Evolutionary conservation across 495 filamentous ascomycete genomes (phyloP), one percentile per base, ranked within the genome.

Genomic region (Pyronema domesticum): DNA sequence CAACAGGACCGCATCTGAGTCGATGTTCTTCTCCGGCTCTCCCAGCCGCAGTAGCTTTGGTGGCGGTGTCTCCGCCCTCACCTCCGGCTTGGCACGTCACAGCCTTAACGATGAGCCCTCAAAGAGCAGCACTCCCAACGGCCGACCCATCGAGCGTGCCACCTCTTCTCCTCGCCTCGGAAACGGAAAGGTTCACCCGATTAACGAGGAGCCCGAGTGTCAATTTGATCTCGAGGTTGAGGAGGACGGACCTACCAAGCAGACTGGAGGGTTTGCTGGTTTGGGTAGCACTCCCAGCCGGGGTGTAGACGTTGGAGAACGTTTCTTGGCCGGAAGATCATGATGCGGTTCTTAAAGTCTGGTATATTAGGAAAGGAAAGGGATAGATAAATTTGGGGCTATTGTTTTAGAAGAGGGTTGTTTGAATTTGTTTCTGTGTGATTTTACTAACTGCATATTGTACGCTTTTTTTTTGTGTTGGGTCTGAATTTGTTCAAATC

Each of bases 11-110:
- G 19, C 44, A 30, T 72, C 72, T 40, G 82, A 86, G 53, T 68
- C 75, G 7, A 78, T 78, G 4, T 73, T 79, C 13, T 80, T 79
- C 54, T 60, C 84, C 51, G 77, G 79, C 1, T 82, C 79, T 53
- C 80, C 82, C 10, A 77, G 81, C 50, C 79, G 80, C 14, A n/a
- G 40, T 47, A 57, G 57, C 59, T 17, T 67, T 59, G 67, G 68
- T 67, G 56, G 67, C 69, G 64, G 67, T 69, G 55, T 73, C 62
- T 60, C 74, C 67, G 57, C 68, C 9, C 63, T 65, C 23, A 65
- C 63, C 6, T 63, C 65, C 44, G 65, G 73, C 50, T 60, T 76
- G 39, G 70, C 72, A 54, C 67, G 69, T 18, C 68, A 71, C 8
- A 69, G 68, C 23, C 62, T 74, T 5, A 53, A 54, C 6, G 64